Evolutionary conservation across 225 moss, liverwort and hornwort genomes (phyloP).

Genomic region (Rhytidiadelphus loreus): DNA sequence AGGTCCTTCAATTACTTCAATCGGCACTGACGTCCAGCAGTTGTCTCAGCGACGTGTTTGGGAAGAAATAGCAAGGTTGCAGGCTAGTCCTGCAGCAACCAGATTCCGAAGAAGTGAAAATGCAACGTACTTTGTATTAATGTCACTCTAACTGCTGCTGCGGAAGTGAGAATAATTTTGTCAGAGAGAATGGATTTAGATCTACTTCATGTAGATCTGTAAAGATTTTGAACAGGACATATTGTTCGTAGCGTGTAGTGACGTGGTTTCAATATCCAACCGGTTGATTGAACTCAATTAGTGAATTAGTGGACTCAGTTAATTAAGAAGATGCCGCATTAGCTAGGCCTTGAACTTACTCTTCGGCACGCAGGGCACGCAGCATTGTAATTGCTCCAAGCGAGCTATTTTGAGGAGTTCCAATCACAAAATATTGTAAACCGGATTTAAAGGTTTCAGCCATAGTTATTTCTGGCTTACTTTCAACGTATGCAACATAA

Average conservation of each 20-base stretch:
- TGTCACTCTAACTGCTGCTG: background rate
- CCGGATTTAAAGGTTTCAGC: background rate
- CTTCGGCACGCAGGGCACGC: background rate
- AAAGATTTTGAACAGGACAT: too few species aligned
- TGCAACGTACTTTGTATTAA: background rate
- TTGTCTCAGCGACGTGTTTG: constrained; percentile 2
- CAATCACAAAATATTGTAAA: background rate
- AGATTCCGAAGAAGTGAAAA: background rate
- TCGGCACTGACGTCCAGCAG: background rate
- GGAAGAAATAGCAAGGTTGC: background rate
- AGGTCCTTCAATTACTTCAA: constrained; percentile 1
- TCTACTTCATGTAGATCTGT: background rate
- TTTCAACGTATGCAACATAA: background rate
- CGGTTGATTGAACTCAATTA: background rate
- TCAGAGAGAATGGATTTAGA: background rate
- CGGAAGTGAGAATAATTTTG: too few species aligned
- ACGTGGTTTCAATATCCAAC: background rate
- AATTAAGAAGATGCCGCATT: background rate
- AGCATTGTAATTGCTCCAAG: background rate
- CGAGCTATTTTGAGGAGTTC: background rate
- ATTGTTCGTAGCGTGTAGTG: background rate
- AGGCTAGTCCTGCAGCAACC: background rate
- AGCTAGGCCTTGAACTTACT: background rate
- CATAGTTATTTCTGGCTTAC: background rate
- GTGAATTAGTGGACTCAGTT: background rate